Evolutionary conservation across 129 eudicot genomes (phyloP).

Genomic region (Arctium lappa): DNA sequence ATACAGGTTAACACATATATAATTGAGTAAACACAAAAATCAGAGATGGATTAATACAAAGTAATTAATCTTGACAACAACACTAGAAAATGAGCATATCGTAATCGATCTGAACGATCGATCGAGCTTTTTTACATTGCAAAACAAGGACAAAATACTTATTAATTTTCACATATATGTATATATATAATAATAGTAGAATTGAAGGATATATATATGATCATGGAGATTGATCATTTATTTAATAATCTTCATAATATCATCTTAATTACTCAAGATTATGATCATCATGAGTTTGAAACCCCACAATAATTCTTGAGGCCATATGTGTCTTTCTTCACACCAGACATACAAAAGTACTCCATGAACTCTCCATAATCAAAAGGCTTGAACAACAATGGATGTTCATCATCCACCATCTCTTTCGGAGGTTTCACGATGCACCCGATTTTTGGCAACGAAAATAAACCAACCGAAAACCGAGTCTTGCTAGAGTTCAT

Average conservation of each 20-base stretch:
- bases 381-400: slow-evolving; percentile 52
- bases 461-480: slow-evolving; percentile 45
- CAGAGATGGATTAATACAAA: too few relatives aligned
- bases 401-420: slow-evolving; percentile 57
- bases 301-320: slow-evolving; percentile 56
- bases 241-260: slow-evolving; percentile 1
- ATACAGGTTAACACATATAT: too few relatives aligned
- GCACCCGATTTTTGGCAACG: slow-evolving; percentile 37
- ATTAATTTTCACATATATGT: slow-evolving; percentile 3
- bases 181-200: background rate
- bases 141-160: slow-evolving; percentile 8
- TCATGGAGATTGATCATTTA: slow-evolving; percentile 20
- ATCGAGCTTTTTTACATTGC: background rate
- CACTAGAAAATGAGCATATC: background rate
- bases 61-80: too few relatives aligned
- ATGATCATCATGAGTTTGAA: slow-evolving; percentile 1
- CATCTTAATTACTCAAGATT: background rate
- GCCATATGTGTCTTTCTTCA: slow-evolving; percentile 37
- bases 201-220: background rate
- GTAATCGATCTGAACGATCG: background rate
- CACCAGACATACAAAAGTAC: slow-evolving; percentile 45
- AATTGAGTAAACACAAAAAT: too few relatives aligned
- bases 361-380: slow-evolving; percentile 50
- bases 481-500: slow-evolving; percentile 39
- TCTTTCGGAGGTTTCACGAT: slow-evolving; percentile 34